Base-by-base conservation (phyloP, 2,329 filamentous ascomycete species). In the Aspergillus sp. region DNA sequence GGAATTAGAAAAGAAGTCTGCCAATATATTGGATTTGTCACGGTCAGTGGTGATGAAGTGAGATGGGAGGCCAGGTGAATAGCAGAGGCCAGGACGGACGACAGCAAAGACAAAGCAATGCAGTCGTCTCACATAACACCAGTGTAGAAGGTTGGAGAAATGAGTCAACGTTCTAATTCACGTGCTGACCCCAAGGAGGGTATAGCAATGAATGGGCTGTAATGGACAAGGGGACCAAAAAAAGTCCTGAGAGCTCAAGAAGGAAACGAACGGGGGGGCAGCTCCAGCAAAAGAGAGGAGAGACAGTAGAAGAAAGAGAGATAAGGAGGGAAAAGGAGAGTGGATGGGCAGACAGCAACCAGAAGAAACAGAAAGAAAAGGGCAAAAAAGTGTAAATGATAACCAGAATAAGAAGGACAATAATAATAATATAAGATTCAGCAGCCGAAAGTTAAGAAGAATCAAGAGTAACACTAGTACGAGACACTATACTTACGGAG, bases 1-100 rank as follows among this genome's bases (percentile, higher is more conserved):
- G 53, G 72, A 68, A 23, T 75, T 70, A 56, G 71, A 70, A 45
- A 69, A 68, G 53, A 67, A 62, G 64, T 69, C 73, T 75, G 67
- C 59, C 67, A 63, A 60, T 67, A 64, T 60, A 59, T 28, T 30
- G 49, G 23, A 58, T 57, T 41, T 19, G 51, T 55, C 60, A 45
- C 15, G 28, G 56, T 64, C 66, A 73, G 69, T 64, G 62, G 65
- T 19, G 36, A 23, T 23, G 36, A 23, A 50, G 41, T 39, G 32
- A 57, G 48, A 51, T 13, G 41, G 62, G 54, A 65, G 30, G 65
- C 59, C 30, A 45, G 61, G 41, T 50, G 2, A 21, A 58, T 21
- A 50, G 48, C n/a, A 48, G 51, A 39, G 32, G 58, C 25, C 48
- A 55, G 25, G 32, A 57, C 30, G 57, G 49, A 47, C 56, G 52